Evolutionary conservation across 768 basidiomycete species (phyloP), one percentile per base, ranked within the genome.

Genomic region (Rhizopogon salebrosus): DNA sequence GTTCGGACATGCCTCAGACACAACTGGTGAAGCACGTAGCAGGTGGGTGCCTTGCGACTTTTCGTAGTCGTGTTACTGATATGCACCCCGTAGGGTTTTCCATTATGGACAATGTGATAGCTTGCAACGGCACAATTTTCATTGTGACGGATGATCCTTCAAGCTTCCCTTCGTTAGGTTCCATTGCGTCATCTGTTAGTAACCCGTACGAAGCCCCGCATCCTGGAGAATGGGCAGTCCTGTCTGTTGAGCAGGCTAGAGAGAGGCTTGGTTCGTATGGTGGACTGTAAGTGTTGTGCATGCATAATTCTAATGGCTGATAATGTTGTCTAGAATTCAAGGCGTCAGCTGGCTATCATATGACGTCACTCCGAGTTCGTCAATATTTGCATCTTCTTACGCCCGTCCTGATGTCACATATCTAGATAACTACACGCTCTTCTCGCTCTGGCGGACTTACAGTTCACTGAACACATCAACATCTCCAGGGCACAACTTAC

Each of bases 381-480:
- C 43, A 41, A 29, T 35, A 20, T 14, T 39, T 27, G 1, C 20
- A 36, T 10, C 24, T 29, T 38, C 26, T 29, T 54, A 24, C 40
- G 57, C 42, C 2, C 51, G 18, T 10, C 16, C 49, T 53, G 52
- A 51, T 31, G 55, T 37, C 39, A 29, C 38, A 43, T 20, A 38
- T 35, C 18, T 57, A 64, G 85, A 85, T 64, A 83, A 87, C 55
- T 80, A 84, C 54, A 85, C 89, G 3, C 70, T 92, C 51, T 78
- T 92, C 29, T 80, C 90, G 6, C 74, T 95, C 31, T 89, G 86
- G 85, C 79, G 87, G 40, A 82, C 81, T 0, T 87, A 92, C 67
- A 82, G 82, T 53, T 77, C 83, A 1, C 75, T 90, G 29, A 80
- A 85, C 62, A 52, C 63, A 1, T 58, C 71, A 9, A 76, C 79